A percentile compares a stretch with the other conserved stretches of the same genome.
phyloP scores from a whole-genome alignment of 2,329 filamentous ascomycete species.

The Colletotrichum higginsianum region DNA sequence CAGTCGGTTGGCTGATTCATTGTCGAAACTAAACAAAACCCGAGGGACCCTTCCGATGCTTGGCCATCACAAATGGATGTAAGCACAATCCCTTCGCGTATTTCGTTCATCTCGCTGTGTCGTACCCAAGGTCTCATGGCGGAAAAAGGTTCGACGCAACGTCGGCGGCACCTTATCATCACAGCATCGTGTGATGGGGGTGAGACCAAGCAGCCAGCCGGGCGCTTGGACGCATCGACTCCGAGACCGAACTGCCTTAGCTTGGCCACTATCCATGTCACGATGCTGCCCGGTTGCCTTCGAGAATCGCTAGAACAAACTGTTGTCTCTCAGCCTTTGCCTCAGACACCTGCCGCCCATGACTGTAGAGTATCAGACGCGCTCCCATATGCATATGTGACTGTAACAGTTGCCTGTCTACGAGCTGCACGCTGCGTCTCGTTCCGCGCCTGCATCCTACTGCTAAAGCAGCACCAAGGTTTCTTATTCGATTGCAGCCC shows the following conservation, averaged over 20 bases:
- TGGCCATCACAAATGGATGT: not conserved
- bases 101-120: constrained; percentile 19
- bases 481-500: not conserved
- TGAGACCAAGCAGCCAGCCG: constrained; percentile 23
- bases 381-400: constrained; percentile 25
- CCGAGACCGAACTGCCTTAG: constrained; percentile 32
- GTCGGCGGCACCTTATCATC: constrained; percentile 3
- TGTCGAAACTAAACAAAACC: no score
- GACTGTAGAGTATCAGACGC: constrained; percentile 4
- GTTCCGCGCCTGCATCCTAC: constrained; percentile 14
- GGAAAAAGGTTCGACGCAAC: not conserved
- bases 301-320: constrained; percentile 38
- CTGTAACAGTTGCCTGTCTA: constrained; percentile 17
- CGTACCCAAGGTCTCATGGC: constrained; percentile 21
- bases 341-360: constrained; percentile 6
- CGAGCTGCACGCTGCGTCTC: constrained; percentile 13
- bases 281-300: constrained; percentile 23
- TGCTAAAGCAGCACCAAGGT: not conserved
- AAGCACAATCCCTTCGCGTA: constrained; percentile 1
- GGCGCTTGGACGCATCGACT: constrained; percentile 28
- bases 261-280: constrained; percentile 32
- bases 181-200: constrained; percentile 25
- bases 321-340: constrained; percentile 16
- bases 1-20: no score
- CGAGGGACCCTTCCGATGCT: not conserved